phyloP scores from a whole-genome alignment of 163 green algal genomes.

The Scenedesmus sp. region DNA sequence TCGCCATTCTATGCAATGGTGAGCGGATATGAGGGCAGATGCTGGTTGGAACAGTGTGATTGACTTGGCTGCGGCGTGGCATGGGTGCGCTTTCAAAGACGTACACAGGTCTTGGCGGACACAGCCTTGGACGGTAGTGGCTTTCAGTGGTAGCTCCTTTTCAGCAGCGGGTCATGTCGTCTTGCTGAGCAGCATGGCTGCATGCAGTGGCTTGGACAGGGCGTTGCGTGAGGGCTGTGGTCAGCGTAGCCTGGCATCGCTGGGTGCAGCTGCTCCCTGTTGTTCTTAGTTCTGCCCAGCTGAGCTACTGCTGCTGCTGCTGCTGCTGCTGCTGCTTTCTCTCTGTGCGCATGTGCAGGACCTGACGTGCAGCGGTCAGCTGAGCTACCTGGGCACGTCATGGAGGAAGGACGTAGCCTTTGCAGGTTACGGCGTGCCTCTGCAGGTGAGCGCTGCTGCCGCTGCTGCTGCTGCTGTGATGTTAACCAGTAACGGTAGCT shows the following conservation, averaged over 20 bases:
- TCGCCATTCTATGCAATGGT: conserved; percentile 96
- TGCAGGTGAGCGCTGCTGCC: conserved; percentile 69
- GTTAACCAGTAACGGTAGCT: too few relatives aligned
- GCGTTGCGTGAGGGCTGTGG: not conserved
- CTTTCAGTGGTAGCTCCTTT: not conserved
- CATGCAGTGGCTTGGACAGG: not conserved
- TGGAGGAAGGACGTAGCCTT: conserved; percentile 97
- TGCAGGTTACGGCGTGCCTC: conserved; percentile 82
- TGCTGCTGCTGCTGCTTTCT: not conserved
- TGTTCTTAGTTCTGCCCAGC: not conserved
- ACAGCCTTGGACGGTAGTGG: too few relatives aligned
- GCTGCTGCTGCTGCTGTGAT: too few relatives aligned
- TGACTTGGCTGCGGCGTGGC: not conserved
- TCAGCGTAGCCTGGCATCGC: not conserved
- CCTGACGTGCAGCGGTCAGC: conserved; percentile 85
- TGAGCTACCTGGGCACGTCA: conserved; percentile 92
- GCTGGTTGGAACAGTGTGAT: not conserved
- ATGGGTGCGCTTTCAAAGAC: too few relatives aligned
- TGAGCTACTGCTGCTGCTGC: not conserved
- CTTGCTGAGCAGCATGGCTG: not conserved
- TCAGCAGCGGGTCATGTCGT: not conserved
- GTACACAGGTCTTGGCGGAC: too few relatives aligned
- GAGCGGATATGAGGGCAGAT: conserved; percentile 1
- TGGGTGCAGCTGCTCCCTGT: not conserved
- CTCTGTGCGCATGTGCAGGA: conserved; percentile 55